Percentiles rank a stretch among this genome's conserved stretches.
Evolutionary conservation across 768 basidiomycete genomes (phyloP).

Genomic region (Phylloporus arenicola): DNA sequence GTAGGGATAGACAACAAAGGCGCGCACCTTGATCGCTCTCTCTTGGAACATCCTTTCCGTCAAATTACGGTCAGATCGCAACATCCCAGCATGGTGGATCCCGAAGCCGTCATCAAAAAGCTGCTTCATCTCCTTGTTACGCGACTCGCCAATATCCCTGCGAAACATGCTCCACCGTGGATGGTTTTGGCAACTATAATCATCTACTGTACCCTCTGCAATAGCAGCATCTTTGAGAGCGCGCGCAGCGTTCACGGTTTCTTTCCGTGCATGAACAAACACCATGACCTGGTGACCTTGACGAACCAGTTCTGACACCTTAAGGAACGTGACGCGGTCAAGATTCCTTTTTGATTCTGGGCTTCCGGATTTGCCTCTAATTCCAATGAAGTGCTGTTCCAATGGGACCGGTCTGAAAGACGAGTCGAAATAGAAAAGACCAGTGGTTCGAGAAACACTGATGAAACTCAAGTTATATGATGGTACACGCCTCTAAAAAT

Average conservation of each 20-base stretch:
- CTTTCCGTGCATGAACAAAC: conserved; percentile 97
- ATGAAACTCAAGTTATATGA: conserved; percentile 4
- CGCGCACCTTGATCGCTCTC: conserved; percentile 77
- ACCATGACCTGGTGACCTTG: conserved; percentile 99
- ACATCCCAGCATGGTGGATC: conserved; percentile 98
- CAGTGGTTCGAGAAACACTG: conserved; percentile 81
- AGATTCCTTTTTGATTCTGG: conserved; percentile 72
- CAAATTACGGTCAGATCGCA: conserved; percentile 88
- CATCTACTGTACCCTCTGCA: conserved; percentile 63
- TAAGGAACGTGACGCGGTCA: conserved; percentile 83
- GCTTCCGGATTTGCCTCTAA: conserved; percentile 83
- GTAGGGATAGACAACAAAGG: neutral
- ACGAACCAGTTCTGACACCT: conserved; percentile 82
- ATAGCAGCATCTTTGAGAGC: conserved; percentile 72
- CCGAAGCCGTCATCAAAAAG: conserved; percentile 91
- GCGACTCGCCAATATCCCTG: conserved; percentile 68
- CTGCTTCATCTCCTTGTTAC: conserved; percentile 95
- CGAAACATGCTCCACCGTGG: conserved; percentile 75
- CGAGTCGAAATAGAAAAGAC: conserved; percentile 96
- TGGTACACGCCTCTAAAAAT: neutral
- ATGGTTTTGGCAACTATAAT: conserved; percentile 80
- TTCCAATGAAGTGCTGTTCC: conserved; percentile 94
- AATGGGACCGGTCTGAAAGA: conserved; percentile 95
- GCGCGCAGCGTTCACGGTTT: conserved; percentile 90
- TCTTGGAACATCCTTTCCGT: conserved; percentile 94